phyloP scores from a whole-genome alignment of 768 basidiomycete species.

The Macrocybe gigantea region DNA sequence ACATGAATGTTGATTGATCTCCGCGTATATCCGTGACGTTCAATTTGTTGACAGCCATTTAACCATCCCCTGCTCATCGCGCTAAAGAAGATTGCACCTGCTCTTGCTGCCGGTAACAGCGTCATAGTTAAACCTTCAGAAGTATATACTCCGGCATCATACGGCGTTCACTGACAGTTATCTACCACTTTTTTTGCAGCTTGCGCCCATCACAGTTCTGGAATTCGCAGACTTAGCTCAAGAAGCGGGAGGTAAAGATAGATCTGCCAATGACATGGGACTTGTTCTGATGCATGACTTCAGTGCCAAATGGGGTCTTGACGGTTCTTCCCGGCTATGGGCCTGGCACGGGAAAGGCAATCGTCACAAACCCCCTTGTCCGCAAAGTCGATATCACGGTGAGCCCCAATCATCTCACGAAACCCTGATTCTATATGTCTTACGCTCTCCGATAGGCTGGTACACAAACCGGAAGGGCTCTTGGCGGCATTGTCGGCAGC shows the following conservation, averaged over 20 bases:
- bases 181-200: conserved; percentile 25
- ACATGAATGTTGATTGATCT: neutral
- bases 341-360: conserved; percentile 51
- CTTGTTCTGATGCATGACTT: neutral
- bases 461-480: conserved; percentile 65
- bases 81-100: conserved; percentile 83
- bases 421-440: neutral
- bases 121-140: conserved; percentile 83
- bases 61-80: conserved; percentile 89
- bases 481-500: conserved; percentile 68
- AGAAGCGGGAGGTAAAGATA: conserved; percentile 53
- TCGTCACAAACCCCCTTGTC: conserved; percentile 60
- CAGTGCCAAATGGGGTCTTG: conserved; percentile 76
- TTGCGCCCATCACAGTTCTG: conserved; percentile 75
- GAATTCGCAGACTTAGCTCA: conserved; percentile 65
- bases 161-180: neutral
- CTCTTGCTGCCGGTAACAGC: conserved; percentile 79
- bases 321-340: conserved; percentile 74
- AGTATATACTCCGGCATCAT: conserved; percentile 24
- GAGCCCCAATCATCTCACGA: conserved; percentile 13
- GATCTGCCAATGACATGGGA: neutral
- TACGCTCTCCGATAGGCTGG: conserved; percentile 48
- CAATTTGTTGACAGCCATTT: conserved; percentile 51
- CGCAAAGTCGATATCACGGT: conserved; percentile 86
- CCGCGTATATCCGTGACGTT: neutral